phyloP scores from a whole-genome alignment of 176 grass and related monocot species.

The Bolboschoenus planiculmis region DNA sequence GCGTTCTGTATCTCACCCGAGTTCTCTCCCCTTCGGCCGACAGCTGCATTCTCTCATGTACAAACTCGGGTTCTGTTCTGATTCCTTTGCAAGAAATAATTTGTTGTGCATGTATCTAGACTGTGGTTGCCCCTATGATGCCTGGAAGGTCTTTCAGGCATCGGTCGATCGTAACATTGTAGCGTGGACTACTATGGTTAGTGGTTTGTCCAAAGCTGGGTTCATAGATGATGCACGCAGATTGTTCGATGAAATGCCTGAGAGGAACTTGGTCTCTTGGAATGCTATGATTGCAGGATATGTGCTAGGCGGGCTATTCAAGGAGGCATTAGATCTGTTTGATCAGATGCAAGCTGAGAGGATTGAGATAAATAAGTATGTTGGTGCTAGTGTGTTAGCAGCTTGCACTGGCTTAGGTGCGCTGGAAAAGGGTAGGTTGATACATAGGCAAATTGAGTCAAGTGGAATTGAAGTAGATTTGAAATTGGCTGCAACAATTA shows the following conservation, averaged over 20 bases:
- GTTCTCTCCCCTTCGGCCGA: slow-evolving; percentile 27
- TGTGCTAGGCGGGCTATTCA: slow-evolving; percentile 42
- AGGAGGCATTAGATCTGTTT: slow-evolving; percentile 55
- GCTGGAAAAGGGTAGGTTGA: slow-evolving; percentile 44
- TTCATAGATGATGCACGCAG: slow-evolving; percentile 48
- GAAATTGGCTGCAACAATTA: slow-evolving; percentile 52
- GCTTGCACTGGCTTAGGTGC: slow-evolving; percentile 56
- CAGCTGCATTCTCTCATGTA: slow-evolving; percentile 67
- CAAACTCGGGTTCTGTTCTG: slow-evolving; percentile 50
- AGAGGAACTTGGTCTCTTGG: slow-evolving; percentile 66
- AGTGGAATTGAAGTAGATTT: slow-evolving; percentile 42
- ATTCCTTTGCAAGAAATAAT: slow-evolving; percentile 55
- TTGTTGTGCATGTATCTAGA: slow-evolving; percentile 54
- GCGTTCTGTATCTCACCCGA: slow-evolving; percentile 13
- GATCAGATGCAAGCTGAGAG: slow-evolving; percentile 44
- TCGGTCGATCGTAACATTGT: slow-evolving; percentile 30
- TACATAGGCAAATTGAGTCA: slow-evolving; percentile 46
- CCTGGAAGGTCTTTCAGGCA: slow-evolving; percentile 30
- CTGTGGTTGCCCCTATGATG: slow-evolving; percentile 37
- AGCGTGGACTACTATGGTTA: slow-evolving; percentile 76
- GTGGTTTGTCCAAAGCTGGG: slow-evolving; percentile 49
- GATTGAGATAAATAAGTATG: slow-evolving; percentile 46
- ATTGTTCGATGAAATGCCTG: slow-evolving; percentile 69
- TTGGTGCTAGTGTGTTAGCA: slow-evolving; percentile 42
- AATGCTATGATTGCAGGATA: slow-evolving; percentile 82